Base-by-base conservation (phyloP, 2,329 filamentous ascomycete species). In the Aphanoascus verrucosus region DNA sequence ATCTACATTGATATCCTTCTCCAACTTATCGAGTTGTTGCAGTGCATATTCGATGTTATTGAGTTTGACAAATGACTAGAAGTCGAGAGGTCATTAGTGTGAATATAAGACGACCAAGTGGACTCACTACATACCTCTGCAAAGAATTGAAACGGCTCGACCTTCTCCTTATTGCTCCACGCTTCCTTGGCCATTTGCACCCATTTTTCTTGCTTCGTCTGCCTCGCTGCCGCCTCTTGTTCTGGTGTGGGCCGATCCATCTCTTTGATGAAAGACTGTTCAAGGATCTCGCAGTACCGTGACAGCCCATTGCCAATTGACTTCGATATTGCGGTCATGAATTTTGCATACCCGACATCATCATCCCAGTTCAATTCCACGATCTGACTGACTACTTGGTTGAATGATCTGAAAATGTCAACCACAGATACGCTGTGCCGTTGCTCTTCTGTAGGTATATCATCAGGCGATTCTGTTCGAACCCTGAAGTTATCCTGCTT, bases 11-110 rank as follows among this genome's bases (percentile, higher is more conserved):
- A 97, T 88, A 55, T 84, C 82, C 64, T 81, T 84, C 66, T 97
- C 91, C 5, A 98, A 77, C 67, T 86, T 88, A 66, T 98, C 93
- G 50, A 98, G 78, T 64, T 94, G 88, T 54, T 89, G 80, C 72
- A 94, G 89, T 4, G 90, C 91, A 69, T 88, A 97, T 70, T 96
- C 91, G 59, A 98, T 84, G 64, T 98, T 94, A 75, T 98, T 98
- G 61, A 98, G 79, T 70, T 97, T 98, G 57, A 98, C 89, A 62
- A 98, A 86, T 4, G 90, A 96, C 87, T 95, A 60, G 41, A 48
- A 17, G 8, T 47, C 31, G 41, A 15, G 20, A 2, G 5, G 28
- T 53, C 19, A 53, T 35, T 23, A 46, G 5, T 20, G 23, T 38
- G 28, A 9, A 14, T 23, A 37, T 3, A n/a, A 6, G n/a, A 19